Evolutionary conservation across 805 yeast species (phyloP), one percentile per base, ranked within the genome.

Genomic region (Candida tallmaniae): DNA sequence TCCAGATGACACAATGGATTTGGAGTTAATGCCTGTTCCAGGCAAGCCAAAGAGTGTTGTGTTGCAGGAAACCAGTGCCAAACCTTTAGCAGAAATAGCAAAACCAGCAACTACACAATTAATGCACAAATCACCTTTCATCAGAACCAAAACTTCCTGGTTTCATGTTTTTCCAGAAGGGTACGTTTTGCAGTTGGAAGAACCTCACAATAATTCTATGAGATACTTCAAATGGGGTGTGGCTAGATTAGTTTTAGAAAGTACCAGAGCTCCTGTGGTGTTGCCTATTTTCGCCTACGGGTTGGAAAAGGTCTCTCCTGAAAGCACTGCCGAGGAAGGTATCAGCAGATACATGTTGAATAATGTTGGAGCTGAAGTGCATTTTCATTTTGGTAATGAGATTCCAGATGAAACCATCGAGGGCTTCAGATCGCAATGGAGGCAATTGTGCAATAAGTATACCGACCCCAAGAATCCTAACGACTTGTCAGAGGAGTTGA

Each of bases 181-280:
- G 0, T 86, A 81, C 54, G 97, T 90, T 4, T 73, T 90, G 34
- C 98, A 93, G 56, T 56, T 85, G 31, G 72, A 79, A 40, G 79
- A 81, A 23, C 96, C 96, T 0, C 78, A 76, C 52, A 68, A 73
- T 32, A 83, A 86, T 45, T 87, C 97, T 3, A 85, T 93, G 93
- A 68, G 96, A 42, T 90, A 85, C 58, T 90, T 93, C 68, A 82
- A 85, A 52, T 90, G 97, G 97, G 98, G 98, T 0, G 79, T 88
- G 1, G 76, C 95, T 2, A 70, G 98, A 45, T 54, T 89, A 46
- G 70, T 93, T 4, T 60, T 93, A 36, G 98, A 90, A 56, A 68
- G 94, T 7, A 79, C 90, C 0, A 73, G 74, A 39, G 78, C 90
- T 0, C 97, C 98, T 0, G 76, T 89, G 1, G 75, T 90, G 11